Conservation (phyloP, 768 basidiomycete genomes). For the Phylloporus scabripes region DNA sequence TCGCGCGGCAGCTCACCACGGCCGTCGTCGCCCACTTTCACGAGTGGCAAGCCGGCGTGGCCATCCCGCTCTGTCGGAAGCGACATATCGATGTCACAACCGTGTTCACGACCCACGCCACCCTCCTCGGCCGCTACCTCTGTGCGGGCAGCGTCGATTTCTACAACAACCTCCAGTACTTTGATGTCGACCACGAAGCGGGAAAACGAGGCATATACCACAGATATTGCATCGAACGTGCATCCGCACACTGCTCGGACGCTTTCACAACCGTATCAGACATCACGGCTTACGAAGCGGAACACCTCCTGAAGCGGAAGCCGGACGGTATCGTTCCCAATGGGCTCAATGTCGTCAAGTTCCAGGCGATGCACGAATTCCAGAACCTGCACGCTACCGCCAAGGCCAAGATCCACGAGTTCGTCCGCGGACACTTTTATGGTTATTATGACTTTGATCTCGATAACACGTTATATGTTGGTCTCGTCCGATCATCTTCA, state of each 20-base stretch:
- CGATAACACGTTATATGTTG: slow-evolving; percentile 81
- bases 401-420: slow-evolving; percentile 99
- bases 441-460: slow-evolving; percentile 96
- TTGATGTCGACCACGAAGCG: slow-evolving; percentile 98
- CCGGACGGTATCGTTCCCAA: slow-evolving; percentile 97
- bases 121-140: slow-evolving; percentile 95
- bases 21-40: slow-evolving; percentile 98
- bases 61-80: slow-evolving; percentile 92
- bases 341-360: slow-evolving; percentile 97
- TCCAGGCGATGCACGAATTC: slow-evolving; percentile 99
- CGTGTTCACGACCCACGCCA: slow-evolving; percentile 98
- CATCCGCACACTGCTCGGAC: slow-evolving; percentile 91
- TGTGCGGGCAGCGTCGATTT: slow-evolving; percentile 98
- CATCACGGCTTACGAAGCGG: slow-evolving; percentile 96
- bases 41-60: slow-evolving; percentile 98
- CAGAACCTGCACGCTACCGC: slow-evolving; percentile 89
- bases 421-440: slow-evolving; percentile 96
- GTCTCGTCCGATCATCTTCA: slow-evolving; percentile 17
- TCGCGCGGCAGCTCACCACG: slow-evolving; percentile 69
- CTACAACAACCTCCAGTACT: slow-evolving; percentile 99
- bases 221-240: slow-evolving; percentile 94
- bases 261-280: slow-evolving; percentile 98
- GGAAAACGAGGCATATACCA: slow-evolving; percentile 99
- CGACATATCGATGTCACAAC: slow-evolving; percentile 97
- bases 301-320: slow-evolving; percentile 95